phyloP scores from a whole-genome alignment of 2,329 filamentous ascomycete species.

The Blastomyces percursus region DNA sequence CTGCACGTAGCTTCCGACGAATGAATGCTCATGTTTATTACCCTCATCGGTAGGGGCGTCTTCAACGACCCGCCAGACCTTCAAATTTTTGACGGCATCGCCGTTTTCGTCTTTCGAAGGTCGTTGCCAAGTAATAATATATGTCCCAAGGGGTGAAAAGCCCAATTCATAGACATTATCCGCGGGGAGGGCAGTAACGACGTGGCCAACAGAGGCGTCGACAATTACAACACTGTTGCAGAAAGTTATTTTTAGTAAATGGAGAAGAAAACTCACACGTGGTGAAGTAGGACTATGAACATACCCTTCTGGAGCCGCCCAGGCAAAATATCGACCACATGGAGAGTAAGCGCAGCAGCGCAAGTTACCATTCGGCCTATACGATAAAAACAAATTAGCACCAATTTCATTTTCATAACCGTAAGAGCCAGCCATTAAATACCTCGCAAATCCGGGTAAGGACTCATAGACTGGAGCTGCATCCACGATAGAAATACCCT shows the following conservation, averaged over 20 bases:
- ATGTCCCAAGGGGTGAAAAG: conserved; percentile 87
- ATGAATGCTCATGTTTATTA: conserved; percentile 52
- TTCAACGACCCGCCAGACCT: conserved; percentile 83
- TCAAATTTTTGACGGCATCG: conserved; percentile 90
- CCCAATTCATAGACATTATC: conserved; percentile 85
- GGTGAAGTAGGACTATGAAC: conserved; percentile 15
- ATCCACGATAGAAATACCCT: conserved; percentile 89
- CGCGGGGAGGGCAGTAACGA: conserved; percentile 63
- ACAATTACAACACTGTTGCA: conserved; percentile 60
- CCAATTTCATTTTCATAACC: conserved; percentile 11
- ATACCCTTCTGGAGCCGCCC: conserved; percentile 70
- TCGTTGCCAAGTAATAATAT: conserved; percentile 93
- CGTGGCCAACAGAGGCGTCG: conserved; percentile 64
- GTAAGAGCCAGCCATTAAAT: conserved; percentile 16
- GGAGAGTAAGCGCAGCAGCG: conserved; percentile 93
- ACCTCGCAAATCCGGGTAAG: conserved; percentile 64
- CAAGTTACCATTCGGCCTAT: conserved; percentile 81
- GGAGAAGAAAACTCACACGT: neutral
- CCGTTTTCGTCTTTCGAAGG: conserved; percentile 85
- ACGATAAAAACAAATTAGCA: conserved; percentile 2
- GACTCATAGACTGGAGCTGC: conserved; percentile 78
- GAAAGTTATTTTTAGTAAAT: conserved; percentile 8
- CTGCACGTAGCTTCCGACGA: conserved; percentile 85
- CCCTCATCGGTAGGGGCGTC: conserved; percentile 42
- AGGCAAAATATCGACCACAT: conserved; percentile 92